These are phyloP conservation scores for Antarctomyces pellizariae DNA, from an alignment of 495 filamentous ascomycete species.

Conservation along the genomic window DNA sequence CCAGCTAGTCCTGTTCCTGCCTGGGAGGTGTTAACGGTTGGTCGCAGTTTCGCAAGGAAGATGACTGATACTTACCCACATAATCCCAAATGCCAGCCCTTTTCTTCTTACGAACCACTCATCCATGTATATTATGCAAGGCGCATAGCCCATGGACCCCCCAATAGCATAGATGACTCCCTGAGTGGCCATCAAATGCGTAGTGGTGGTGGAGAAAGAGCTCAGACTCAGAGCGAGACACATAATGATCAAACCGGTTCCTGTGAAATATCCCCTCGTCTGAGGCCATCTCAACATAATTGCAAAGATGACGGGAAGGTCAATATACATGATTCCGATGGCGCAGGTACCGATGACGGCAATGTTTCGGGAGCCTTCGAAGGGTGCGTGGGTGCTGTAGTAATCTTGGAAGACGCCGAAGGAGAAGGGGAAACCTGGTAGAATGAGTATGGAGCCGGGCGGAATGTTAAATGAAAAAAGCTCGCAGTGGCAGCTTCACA, in stretches of 20 bases:
- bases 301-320: constrained; percentile 16
- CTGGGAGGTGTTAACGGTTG: background rate
- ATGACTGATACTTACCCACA: constrained; percentile 19
- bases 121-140: constrained; percentile 15
- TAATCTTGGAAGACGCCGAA: constrained; percentile 28
- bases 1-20: constrained; percentile 4
- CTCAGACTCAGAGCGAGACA: constrained; percentile 19
- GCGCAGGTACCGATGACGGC: constrained; percentile 13
- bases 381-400: constrained; percentile 20
- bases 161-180: constrained; percentile 22
- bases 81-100: constrained; percentile 26
- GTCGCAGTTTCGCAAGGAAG: constrained; percentile 14
- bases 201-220: constrained; percentile 21
- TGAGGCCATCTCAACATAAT: constrained; percentile 11
- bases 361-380: constrained; percentile 16
- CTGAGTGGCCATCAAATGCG: constrained; percentile 26
- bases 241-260: constrained; percentile 13
- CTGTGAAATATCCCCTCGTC: constrained; percentile 5
- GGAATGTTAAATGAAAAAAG: no score
- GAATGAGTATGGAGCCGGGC: no score
- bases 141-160: constrained; percentile 19
- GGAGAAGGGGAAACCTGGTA: constrained; percentile 38
- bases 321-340: constrained; percentile 24
- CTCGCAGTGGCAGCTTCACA: no score
- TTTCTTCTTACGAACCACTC: constrained; percentile 25